phyloP scores from a whole-genome alignment of 2,329 filamentous ascomycete species.

The Aurifilum marmelostoma region DNA sequence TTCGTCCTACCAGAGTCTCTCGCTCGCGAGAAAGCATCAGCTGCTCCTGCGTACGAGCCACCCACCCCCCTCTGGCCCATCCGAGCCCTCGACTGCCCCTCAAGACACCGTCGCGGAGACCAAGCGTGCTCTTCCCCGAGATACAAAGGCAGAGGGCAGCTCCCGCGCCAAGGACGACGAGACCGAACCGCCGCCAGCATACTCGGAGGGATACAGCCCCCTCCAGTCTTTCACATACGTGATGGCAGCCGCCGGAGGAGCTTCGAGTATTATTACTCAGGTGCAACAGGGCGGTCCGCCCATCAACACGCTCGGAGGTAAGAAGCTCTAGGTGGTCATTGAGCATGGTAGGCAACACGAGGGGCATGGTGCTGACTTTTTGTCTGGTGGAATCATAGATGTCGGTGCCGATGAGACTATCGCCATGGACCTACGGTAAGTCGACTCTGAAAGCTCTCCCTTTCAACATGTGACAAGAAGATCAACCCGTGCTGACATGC shows the following conservation, averaged over 20 bases:
- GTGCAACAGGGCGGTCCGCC: conserved; percentile 92
- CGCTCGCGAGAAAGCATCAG: conserved; percentile 39
- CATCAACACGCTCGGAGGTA: conserved; percentile 86
- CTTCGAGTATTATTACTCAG: conserved; percentile 98
- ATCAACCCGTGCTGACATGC: conserved; percentile 10
- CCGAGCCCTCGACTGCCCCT: conserved; percentile 43
- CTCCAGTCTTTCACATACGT: conserved; percentile 92
- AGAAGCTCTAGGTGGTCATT: conserved; percentile 32
- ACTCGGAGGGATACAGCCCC: conserved; percentile 92
- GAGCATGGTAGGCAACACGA: neutral
- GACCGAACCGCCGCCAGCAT: conserved; percentile 91
- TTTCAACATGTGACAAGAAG: neutral
- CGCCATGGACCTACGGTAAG: conserved; percentile 88
- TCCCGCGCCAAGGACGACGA: conserved; percentile 75
- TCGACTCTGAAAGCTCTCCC: neutral
- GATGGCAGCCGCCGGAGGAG: conserved; percentile 96
- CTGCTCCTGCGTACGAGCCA: conserved; percentile 61
- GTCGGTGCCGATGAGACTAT: conserved; percentile 91
- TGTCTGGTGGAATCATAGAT: conserved; percentile 52
- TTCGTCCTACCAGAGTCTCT: conserved; percentile 31
- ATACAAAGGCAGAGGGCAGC: conserved; percentile 72
- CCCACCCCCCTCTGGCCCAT: conserved; percentile 43
- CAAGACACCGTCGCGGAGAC: conserved; percentile 69
- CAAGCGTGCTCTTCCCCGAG: conserved; percentile 80
- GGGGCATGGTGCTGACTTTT: conserved; percentile 29